A percentile compares a stretch with the other conserved stretches of the same genome.
Conservation (phyloP, 768 basidiomycete genomes). For the Dacryopinax primogenitus region DNA sequence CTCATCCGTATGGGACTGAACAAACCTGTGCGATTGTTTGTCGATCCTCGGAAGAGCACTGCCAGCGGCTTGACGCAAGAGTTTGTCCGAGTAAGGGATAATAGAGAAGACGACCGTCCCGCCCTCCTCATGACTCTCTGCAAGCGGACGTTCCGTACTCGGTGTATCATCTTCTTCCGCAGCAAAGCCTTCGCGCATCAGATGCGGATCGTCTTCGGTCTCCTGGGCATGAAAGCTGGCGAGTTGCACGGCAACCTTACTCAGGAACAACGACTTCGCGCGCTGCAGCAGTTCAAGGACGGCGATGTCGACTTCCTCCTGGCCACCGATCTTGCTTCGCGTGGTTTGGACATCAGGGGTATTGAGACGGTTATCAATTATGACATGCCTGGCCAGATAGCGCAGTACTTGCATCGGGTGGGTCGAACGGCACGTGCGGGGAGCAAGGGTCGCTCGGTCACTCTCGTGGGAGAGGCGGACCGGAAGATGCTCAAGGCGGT, state of each 20-base stretch:
- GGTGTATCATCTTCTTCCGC: slow-evolving; percentile 84
- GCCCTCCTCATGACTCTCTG: slow-evolving; percentile 71
- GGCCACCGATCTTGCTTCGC: slow-evolving; percentile 91
- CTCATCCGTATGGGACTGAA: slow-evolving; percentile 84
- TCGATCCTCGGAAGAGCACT: slow-evolving; percentile 81
- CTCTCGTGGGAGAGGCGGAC: slow-evolving; percentile 89
- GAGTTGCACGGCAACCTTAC: slow-evolving; percentile 92
- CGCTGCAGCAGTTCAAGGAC: slow-evolving; percentile 77
- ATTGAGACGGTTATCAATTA: slow-evolving; percentile 97
- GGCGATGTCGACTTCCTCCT: slow-evolving; percentile 82
- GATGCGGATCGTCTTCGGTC: slow-evolving; percentile 81
- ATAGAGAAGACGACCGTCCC: slow-evolving; percentile 62
- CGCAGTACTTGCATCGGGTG: slow-evolving; percentile 92
- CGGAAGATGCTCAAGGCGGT: slow-evolving; percentile 92
- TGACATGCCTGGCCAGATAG: slow-evolving; percentile 89
- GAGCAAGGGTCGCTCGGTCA: slow-evolving; percentile 85
- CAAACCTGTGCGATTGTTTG: slow-evolving; percentile 86
- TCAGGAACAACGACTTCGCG: slow-evolving; percentile 89
- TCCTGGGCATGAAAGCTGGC: slow-evolving; percentile 77
- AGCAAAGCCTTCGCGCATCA: slow-evolving; percentile 98
- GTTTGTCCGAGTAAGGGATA: slow-evolving; percentile 80
- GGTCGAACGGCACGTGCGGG: slow-evolving; percentile 96
- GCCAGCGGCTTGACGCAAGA: slow-evolving; percentile 83
- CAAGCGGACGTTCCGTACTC: slow-evolving; percentile 70
- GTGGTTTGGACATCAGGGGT: slow-evolving; percentile 94